A percentile compares a stretch with the other conserved stretches of the same genome.
Evolutionary conservation across 306 rosid species (phyloP).

Genomic region (Hippophae rhamnoides): DNA sequence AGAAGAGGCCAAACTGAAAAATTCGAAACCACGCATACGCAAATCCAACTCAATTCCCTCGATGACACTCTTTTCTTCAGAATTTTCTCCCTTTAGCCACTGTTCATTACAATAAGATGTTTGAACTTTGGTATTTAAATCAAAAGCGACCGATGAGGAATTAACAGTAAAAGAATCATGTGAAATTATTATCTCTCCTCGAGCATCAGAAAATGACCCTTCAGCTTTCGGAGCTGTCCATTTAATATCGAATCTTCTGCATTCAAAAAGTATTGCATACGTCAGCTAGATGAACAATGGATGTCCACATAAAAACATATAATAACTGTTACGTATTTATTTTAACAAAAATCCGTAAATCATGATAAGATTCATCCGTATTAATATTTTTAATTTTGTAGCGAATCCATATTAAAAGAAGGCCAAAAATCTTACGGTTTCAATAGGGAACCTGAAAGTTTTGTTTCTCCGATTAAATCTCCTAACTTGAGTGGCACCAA

Average conservation of each 20-base stretch:
- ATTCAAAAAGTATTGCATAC: slow-evolving; percentile 11
- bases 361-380: slow-evolving; percentile 7
- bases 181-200: slow-evolving; percentile 81
- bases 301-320: slow-evolving; percentile 6
- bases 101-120: slow-evolving; percentile 48
- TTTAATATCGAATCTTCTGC: slow-evolving; percentile 74
- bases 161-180: slow-evolving; percentile 48
- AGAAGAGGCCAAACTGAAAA: slow-evolving; percentile 56
- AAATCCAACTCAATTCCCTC: slow-evolving; percentile 77
- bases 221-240: slow-evolving; percentile 85
- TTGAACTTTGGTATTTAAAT: slow-evolving; percentile 52
- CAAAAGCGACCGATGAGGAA: slow-evolving; percentile 86
- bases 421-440: slow-evolving; percentile 60
- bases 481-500: slow-evolving; percentile 62
- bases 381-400: slow-evolving; percentile 1
- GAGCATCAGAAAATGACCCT: slow-evolving; percentile 79
- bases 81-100: slow-evolving; percentile 31
- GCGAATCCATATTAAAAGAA: slow-evolving; percentile 4
- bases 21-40: slow-evolving; percentile 80
- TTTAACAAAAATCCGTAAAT: neutral
- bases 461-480: slow-evolving; percentile 65
- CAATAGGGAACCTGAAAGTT: slow-evolving; percentile 71
- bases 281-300: slow-evolving; percentile 21
- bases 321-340: neutral
- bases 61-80: slow-evolving; percentile 30